Evolutionary conservation across 352 stramenopile species (phyloP).

Genomic region (Aphanomyces cochlioides): DNA sequence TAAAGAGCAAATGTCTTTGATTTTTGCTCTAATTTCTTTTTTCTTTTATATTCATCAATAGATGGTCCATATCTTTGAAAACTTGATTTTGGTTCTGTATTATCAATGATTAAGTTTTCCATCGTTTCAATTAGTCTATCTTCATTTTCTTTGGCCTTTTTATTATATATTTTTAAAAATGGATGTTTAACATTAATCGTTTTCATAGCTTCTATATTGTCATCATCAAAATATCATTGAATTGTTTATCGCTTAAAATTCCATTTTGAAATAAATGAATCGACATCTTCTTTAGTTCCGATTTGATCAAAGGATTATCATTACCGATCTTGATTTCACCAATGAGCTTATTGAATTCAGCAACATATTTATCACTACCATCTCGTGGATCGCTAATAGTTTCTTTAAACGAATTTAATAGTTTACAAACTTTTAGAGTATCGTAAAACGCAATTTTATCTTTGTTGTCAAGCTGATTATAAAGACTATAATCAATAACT

Average conservation of each 20-base stretch:
- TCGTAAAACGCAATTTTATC: conserved; percentile 11
- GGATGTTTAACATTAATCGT: background rate
- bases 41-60: background rate
- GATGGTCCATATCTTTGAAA: background rate
- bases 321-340: background rate
- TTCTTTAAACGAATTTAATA: background rate
- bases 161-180: background rate
- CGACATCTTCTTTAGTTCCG: background rate
- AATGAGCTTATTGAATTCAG: background rate
- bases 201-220: background rate
- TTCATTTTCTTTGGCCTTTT: conserved; percentile 6
- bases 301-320: background rate
- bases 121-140: conserved; percentile 10
- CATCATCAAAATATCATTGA: background rate
- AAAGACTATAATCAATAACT: conserved; percentile 3
- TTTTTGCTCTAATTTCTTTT: background rate
- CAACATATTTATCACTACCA: background rate
- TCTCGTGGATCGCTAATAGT: background rate
- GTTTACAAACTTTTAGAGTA: background rate
- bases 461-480: background rate
- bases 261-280: conserved; percentile 12
- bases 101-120: background rate
- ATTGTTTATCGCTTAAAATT: background rate
- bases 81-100: background rate
- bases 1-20: background rate